Evolutionary conservation across 805 yeast genomes (phyloP).

Genomic region (Myxozyma udenii): DNA sequence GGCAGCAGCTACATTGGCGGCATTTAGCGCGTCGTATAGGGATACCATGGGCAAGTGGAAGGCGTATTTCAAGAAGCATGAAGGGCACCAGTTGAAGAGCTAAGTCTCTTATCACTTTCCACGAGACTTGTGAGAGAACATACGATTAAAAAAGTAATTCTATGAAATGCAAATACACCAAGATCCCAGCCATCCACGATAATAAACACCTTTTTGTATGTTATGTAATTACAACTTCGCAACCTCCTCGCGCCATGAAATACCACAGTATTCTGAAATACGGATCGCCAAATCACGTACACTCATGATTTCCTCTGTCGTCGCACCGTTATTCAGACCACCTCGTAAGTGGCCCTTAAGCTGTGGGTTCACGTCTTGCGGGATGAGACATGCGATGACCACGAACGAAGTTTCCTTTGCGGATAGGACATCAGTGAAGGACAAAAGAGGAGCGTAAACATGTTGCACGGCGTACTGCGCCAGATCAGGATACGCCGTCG

Average conservation of each 20-base stretch:
- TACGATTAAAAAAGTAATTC: too few relatives aligned
- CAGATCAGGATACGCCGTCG: conserved; percentile 77
- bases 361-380: conserved; percentile 92
- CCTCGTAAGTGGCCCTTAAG: conserved; percentile 87
- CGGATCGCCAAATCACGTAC: conserved; percentile 61
- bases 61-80: too few relatives aligned
- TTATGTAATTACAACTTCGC: conserved; percentile 51
- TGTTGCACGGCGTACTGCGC: conserved; percentile 68
- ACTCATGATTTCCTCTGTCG: conserved; percentile 58
- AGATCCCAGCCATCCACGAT: too few relatives aligned
- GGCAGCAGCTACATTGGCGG: too few relatives aligned
- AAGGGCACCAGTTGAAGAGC: too few relatives aligned
- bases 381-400: conserved; percentile 74
- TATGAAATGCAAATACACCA: too few relatives aligned
- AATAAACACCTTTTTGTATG: too few relatives aligned
- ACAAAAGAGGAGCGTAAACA: conserved; percentile 74
- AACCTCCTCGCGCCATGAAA: conserved; percentile 54
- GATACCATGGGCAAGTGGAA: too few relatives aligned
- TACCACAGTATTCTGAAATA: conserved; percentile 71
- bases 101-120: too few relatives aligned
- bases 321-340: conserved; percentile 74
- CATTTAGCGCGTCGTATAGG: too few relatives aligned
- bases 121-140: too few relatives aligned
- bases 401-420: conserved; percentile 73
- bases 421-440: conserved; percentile 59